Conservation (phyloP, 1,139 yeast species). For the Yamadazyma diddensiae region DNA sequence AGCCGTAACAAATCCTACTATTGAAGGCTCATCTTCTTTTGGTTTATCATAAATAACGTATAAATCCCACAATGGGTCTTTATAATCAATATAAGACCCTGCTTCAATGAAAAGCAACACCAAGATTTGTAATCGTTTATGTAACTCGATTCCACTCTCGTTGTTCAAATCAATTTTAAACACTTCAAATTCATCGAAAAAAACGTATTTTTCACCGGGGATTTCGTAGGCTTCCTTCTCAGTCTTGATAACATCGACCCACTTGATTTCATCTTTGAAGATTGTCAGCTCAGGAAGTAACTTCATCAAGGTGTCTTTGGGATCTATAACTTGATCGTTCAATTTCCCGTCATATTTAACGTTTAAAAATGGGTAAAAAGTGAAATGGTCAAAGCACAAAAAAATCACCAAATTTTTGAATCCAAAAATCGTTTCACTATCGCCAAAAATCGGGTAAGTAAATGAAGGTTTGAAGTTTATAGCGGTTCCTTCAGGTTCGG, state of each 20-base stretch:
- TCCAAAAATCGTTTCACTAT: conserved; percentile 85
- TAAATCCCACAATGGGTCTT: conserved; percentile 73
- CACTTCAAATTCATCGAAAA: conserved; percentile 33
- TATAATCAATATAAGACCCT: conserved; percentile 79
- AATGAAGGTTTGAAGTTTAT: conserved; percentile 65
- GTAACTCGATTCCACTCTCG: conserved; percentile 49
- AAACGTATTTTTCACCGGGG: conserved; percentile 45
- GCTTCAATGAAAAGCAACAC: conserved; percentile 89
- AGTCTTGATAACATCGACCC: conserved; percentile 56
- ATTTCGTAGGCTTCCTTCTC: conserved; percentile 46
- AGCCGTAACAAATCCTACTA: conserved; percentile 80
- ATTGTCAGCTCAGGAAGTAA: conserved; percentile 63
- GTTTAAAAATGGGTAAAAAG: conserved; percentile 48
- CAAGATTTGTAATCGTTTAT: conserved; percentile 71
- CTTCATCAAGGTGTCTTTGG: conserved; percentile 49
- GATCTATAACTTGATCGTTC: conserved; percentile 47
- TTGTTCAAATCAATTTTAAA: conserved; percentile 40
- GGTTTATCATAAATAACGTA: conserved; percentile 49
- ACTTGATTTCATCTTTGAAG: conserved; percentile 58
- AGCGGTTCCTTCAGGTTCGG: conserved; percentile 56
- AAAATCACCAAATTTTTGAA: conserved; percentile 60
- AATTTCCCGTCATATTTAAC: conserved; percentile 56
- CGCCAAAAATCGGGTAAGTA: conserved; percentile 93
- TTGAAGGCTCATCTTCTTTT: conserved; percentile 28
- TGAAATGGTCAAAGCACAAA: conserved; percentile 46